These are phyloP conservation scores for Aspergillus bridgeri DNA, from an alignment of 495 filamentous ascomycete species.

Conservation along the genomic window DNA sequence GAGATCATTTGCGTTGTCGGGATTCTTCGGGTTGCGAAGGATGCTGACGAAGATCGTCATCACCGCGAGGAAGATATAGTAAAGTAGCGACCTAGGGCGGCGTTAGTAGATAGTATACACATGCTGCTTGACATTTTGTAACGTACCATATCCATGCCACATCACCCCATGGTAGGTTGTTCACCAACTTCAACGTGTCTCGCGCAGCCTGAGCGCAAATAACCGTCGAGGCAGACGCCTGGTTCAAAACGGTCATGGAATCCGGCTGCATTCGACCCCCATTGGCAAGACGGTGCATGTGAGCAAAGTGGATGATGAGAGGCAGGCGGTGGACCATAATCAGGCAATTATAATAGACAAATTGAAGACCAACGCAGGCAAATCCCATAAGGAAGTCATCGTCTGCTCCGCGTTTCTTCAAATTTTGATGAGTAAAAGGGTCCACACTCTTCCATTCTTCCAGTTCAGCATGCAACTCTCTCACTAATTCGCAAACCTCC, in stretches of 20 bases:
- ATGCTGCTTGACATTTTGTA: not conserved
- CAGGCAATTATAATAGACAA: constrained; percentile 92
- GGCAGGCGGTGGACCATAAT: constrained; percentile 97
- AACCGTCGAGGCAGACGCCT: constrained; percentile 77
- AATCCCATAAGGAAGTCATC: constrained; percentile 80
- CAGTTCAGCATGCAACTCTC: constrained; percentile 80
- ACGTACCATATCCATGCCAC: constrained; percentile 84
- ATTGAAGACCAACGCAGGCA: constrained; percentile 82
- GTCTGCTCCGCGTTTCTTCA: constrained; percentile 79
- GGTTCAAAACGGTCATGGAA: constrained; percentile 54
- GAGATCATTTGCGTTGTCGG: constrained; percentile 77
- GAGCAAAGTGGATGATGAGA: constrained; percentile 70
- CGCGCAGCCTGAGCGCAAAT: constrained; percentile 85
- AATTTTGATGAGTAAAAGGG: constrained; percentile 62
- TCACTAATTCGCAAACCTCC: constrained; percentile 82
- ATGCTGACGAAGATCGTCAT: constrained; percentile 94
- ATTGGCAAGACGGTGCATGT: constrained; percentile 10
- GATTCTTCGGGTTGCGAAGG: constrained; percentile 79
- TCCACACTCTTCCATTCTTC: constrained; percentile 87
- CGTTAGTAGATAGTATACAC: constrained; percentile 3
- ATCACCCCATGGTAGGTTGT: constrained; percentile 91
- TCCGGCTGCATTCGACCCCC: constrained; percentile 7
- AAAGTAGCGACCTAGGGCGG: constrained; percentile 73
- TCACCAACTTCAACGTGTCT: constrained; percentile 84
- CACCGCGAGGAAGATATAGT: constrained; percentile 89